These are phyloP conservation scores for Dendrostoma leiphaemia DNA, from an alignment of 2,329 filamentous ascomycete genomes.

Conservation along the genomic window DNA sequence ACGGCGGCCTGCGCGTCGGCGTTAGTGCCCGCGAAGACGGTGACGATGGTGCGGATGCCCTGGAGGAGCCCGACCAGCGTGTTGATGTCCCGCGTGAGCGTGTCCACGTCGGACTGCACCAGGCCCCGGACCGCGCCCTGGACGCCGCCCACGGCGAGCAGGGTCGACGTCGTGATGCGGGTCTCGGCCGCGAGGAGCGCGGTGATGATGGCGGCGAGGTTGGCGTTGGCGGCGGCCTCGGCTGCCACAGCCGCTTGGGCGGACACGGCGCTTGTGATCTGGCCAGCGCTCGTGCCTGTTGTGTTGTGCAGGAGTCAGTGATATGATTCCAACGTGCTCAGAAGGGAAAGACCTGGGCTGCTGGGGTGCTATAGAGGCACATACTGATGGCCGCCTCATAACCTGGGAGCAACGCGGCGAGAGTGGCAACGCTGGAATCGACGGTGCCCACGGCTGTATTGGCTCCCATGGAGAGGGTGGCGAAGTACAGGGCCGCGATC, in stretches of 20 bases:
- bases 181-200: background rate
- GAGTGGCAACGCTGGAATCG: background rate
- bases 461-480: background rate
- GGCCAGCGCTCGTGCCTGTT: background rate
- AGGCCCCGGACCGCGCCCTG: background rate
- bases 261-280: background rate
- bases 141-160: background rate
- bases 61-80: background rate
- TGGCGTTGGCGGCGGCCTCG: background rate
- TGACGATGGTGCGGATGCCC: background rate
- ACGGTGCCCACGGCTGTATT: background rate
- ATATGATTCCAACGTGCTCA: no score
- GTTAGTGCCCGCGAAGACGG: background rate
- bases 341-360: background rate
- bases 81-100: background rate
- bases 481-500: background rate
- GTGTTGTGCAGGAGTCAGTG: background rate
- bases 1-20: background rate
- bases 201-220: background rate
- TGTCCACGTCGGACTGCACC: background rate
- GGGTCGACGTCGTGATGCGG: background rate
- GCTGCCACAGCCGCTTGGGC: background rate
- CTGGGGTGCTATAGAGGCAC: background rate
- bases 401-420: background rate
- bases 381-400: background rate